Evolutionary conservation across 1,284 basidiomycete genomes (phyloP).

Genomic region (Porodaedalea pini): DNA sequence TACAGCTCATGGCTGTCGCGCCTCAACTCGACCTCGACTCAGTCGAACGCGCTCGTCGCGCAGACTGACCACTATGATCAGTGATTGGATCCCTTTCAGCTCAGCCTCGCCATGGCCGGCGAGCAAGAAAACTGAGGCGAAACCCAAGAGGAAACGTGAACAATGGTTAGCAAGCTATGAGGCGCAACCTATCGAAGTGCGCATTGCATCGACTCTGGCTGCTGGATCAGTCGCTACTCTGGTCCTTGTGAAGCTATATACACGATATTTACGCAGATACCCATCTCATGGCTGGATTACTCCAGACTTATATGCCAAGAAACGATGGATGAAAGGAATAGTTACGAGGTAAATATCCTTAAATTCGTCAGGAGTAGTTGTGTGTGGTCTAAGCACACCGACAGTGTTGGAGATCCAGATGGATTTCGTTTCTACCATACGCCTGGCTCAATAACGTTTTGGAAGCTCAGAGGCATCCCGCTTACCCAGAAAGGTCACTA

Average conservation of each 20-base stretch:
- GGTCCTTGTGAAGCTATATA: constrained; percentile 40
- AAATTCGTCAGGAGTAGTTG: background rate
- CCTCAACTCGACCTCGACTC: no score
- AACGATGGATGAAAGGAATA: constrained; percentile 64
- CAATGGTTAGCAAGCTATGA: background rate
- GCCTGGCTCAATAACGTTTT: constrained; percentile 67
- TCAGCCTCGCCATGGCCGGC: background rate
- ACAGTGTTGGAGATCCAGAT: constrained; percentile 80
- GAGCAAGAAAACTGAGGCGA: background rate
- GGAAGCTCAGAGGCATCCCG: constrained; percentile 63
- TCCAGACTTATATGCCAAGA: constrained; percentile 49
- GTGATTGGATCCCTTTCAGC: background rate
- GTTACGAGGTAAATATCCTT: constrained; percentile 59
- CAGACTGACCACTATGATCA: background rate
- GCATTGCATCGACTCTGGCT: constrained; percentile 32
- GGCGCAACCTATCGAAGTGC: background rate
- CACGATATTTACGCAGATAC: constrained; percentile 57
- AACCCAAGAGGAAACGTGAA: background rate
- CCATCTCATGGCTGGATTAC: constrained; percentile 63
- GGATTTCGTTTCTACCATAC: constrained; percentile 83
- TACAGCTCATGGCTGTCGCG: background rate
- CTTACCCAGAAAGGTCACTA: constrained; percentile 52
- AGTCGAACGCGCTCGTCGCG: background rate
- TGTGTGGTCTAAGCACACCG: background rate
- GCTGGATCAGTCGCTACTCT: constrained; percentile 43